Base-by-base conservation (phyloP, 768 basidiomycete genomes). In the Tylopilus plumbeoviolaceoides region DNA sequence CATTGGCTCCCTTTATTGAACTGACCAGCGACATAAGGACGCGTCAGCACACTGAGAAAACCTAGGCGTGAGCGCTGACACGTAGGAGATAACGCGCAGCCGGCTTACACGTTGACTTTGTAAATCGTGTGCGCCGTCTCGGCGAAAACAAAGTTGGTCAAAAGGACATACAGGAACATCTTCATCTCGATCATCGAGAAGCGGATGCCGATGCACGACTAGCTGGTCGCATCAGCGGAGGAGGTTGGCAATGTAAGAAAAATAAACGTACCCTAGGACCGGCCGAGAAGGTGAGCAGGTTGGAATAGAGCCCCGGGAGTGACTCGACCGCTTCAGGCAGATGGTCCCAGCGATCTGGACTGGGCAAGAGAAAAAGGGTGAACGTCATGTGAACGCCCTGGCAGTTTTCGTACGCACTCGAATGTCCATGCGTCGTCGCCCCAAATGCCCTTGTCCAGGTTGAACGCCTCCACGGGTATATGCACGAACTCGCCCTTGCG, bases 171-270 rank as follows among this genome's bases (percentile, higher is more conserved):
- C 9, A 90, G 62, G 63, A 92, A 84, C 1, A 80, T 77, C 71
- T 92, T 92, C 58, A 90, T 84, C 72, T 93, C 89, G 49, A 91
- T 87, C 64, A 91, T 71, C 6, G 90, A 88, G 66, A 93, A 90
- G 21, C 84, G 81, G 72, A 87, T 76, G 3, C 90, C 90, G 45
- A 91, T 87, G 63, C 91, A 92, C 1, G 88, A 86, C 90, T 92
- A 47, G 54, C 35, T 2, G 15, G 45, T 62, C 50, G 48, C 17
- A 4, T 44, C 50, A 6, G 33, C 10, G 28, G 28, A 30, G 28
- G 7, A 7, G 18, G n/a, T 27, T 21, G 27, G 12, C 8, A 12
- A 20, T 3, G 23, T 7, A 30, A 30, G 35, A 28, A 14, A 44
- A 7, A 39, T 10, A 75, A 88, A 53, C 36, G 36, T 65, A 89